Base-by-base conservation (phyloP, 1,284 basidiomycete species). In the Anthracocystis setariae region DNA sequence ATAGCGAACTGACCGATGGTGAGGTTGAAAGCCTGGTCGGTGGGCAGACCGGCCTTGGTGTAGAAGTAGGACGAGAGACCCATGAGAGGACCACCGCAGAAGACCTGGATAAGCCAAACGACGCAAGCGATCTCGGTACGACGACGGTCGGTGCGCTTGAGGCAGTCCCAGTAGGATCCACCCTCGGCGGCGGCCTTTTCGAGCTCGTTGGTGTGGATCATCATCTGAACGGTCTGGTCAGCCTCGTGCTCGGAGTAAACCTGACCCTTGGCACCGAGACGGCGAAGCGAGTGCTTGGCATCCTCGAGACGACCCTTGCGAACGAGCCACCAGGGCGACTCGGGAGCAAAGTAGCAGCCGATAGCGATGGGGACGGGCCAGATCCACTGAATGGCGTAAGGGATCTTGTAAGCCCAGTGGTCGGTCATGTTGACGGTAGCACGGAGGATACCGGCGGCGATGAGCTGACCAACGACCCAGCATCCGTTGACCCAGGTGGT, bases 401-500 rank as follows among this genome's bases (percentile, higher is more conserved):
- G 85, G 37, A 85, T 77, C 42, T 73, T 63, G 66, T 77, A 85
- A 57, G 82, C 83, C 81, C 79, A 83, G 58, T 83, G 71, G 38
- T 76, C 65, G 21, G 73, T 55, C 42, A 81, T 66, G 49, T 58
- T 46, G 27, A 81, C 66, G 18, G 79, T 74, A 17, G 81, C 85
- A 23, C 78, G 78, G 13, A 86, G 81, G 24, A 86, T 83, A 47
- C 84, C 86, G 0, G 84, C 83, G n/a, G 83, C 82, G 45, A 87
- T 59, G 40, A 82, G 50, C 50, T 80, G 78, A 8, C 82, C 82
- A n/a, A 82, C 63, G 27, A 78, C 86, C 86, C 86, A 86, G 77
- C 85, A 85, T 60, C 85, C 81, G 78, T 85, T 85, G 59, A 86
- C 84, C 74, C 84, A 86, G 44, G 85, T 83, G 27, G 86, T 86